Base-by-base conservation (phyloP, 768 basidiomycete species). In the Calocybe indica region DNA sequence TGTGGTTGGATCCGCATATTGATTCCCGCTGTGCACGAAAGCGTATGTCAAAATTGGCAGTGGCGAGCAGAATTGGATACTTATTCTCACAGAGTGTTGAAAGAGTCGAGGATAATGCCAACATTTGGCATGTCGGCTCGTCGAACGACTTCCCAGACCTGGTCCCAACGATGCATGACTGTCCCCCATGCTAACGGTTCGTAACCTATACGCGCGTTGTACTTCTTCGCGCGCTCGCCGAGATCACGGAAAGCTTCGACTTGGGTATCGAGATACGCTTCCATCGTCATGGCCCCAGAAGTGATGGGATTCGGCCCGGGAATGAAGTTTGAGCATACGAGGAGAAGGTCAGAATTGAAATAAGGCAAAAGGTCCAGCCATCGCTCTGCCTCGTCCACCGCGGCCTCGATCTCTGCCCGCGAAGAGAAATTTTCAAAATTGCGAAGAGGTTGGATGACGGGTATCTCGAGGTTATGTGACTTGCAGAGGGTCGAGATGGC, bases 1-100 rank as follows among this genome's bases (percentile, higher is more conserved):
- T 12, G 51, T 46, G 31, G 62, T 58, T 5, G 69, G 69, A 48
- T 68, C 67, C 32, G 67, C 69, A 55, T 67, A 71, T 59, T 71
- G 66, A 49, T 62, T 60, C 2, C 58, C 69, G 29, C 66, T 64
- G 38, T 11, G 30, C 14, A 6, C 9, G 15, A 32, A 7, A n/a
- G 4, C 12, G 33, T 32, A 45, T 45, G 33, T 45, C 48, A n/a
- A 7, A 32, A 9, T 0, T 15, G 1, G 13, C 11, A 1, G 13
- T 39, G n/a, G n/a, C n/a, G n/a, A n/a, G n/a, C n/a, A n/a, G n/a
- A n/a, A n/a, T n/a, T n/a, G n/a, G n/a, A n/a, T n/a, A n/a, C n/a
- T n/a, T n/a, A n/a, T n/a, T n/a, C 58, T 49, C 45, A 59, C 58
- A 62, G 44, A 14, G 52, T 61, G 50, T 70, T 70, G 57, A 69